Evolutionary conservation across 2,329 filamentous ascomycete genomes (phyloP), one percentile per base, ranked within the genome.

Genomic region (Alternaria novae-zelandiae): DNA sequence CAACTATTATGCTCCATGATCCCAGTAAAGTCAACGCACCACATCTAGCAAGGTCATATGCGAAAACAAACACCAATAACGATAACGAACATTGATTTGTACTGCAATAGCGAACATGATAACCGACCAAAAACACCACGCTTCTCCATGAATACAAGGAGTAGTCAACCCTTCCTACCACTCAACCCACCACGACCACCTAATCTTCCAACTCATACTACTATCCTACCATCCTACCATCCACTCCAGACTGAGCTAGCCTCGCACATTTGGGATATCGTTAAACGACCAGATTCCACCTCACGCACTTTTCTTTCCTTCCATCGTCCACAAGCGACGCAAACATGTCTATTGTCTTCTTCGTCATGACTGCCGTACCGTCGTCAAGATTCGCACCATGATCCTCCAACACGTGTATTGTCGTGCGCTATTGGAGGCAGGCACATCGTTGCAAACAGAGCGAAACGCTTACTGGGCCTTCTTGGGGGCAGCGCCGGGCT

Each of bases 401-500:
- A 56, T 61, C 64, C 67, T 54, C 64, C 64, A 63, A 55, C 62
- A 54, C 41, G 26, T 61, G 17, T 57, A 26, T 66, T 68, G 64
- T 59, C 66, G 57, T 59, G 55, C 54, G 47, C 50, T 46, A 50
- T 62, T 56, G 63, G 60, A 72, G 65, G 66, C 36, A 68, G 67
- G 63, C 61, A 61, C 30, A 28, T 68, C 66, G 58, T 66, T 61
- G 54, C 51, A 62, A 46, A 25, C 21, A 13, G 53, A 36, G 43
- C 15, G 13, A 60, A 54, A 65, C 66, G 65, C 60, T 71, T 77
- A 77, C 74, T 86, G 85, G 13, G 88, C 85, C 85, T 91, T 91
- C 86, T 91, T 91, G 77, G 88, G 82, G 66, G 81, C 85, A 41
- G 86, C 83, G 44, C 84, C 82, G 32, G 75, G 78, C 71, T 79